phyloP scores from a whole-genome alignment of 2,329 filamentous ascomycete genomes.

The Trichoderma atroviride region DNA sequence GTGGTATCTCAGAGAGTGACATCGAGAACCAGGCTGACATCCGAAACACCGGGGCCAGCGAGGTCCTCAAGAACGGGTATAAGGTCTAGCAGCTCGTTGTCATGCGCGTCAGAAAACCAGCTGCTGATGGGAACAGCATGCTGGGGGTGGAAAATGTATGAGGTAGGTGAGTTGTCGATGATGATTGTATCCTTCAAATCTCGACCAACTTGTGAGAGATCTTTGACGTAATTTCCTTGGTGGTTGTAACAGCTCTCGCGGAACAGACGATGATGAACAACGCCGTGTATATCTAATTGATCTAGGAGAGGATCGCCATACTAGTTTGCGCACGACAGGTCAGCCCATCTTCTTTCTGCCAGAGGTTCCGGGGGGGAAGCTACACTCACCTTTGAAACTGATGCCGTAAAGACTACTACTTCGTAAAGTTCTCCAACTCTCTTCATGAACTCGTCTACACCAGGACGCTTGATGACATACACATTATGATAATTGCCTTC shows the following conservation, averaged over 20 bases:
- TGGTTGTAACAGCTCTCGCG: constrained; percentile 99
- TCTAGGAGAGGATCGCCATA: constrained; percentile 96
- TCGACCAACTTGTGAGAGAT: constrained; percentile 93
- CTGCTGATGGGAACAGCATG: constrained; percentile 99
- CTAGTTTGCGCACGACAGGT: constrained; percentile 46
- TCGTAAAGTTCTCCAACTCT: constrained; percentile 96
- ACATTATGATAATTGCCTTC: constrained; percentile 99
- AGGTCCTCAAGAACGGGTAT: constrained; percentile 98
- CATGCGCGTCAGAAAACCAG: constrained; percentile 99
- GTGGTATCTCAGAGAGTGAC: constrained; percentile 67
- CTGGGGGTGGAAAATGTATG: constrained; percentile 99
- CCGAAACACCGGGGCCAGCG: constrained; percentile 82
- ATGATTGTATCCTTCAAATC: constrained; percentile 98
- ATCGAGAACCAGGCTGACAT: constrained; percentile 97
- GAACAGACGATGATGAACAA: constrained; percentile 95
- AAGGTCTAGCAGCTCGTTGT: constrained; percentile 95
- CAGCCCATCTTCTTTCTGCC: neutral
- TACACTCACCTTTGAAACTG: constrained; percentile 81
- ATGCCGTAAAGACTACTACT: constrained; percentile 97
- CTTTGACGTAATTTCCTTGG: constrained; percentile 99
- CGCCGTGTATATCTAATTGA: constrained; percentile 94
- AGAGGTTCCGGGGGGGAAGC: neutral
- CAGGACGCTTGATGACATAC: constrained; percentile 98
- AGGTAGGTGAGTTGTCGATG: constrained; percentile 98
- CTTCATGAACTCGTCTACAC: constrained; percentile 99